Evolutionary conservation across 1,139 yeast genomes (phyloP), one percentile per base, ranked within the genome.

Genomic region (Candida smagusa): DNA sequence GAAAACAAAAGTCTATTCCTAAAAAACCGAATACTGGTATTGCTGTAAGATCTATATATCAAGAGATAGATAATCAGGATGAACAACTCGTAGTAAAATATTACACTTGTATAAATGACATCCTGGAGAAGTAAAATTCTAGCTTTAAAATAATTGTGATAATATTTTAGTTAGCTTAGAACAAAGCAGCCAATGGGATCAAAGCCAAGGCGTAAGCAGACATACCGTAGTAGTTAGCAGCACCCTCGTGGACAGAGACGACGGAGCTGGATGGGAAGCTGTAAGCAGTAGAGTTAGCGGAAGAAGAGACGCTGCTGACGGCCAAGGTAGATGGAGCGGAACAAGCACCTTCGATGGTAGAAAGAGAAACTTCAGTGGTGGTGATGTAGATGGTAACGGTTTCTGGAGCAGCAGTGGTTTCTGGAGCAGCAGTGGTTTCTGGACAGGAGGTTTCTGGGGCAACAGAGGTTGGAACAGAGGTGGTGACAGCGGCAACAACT

Each of bases 131-230:
- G 21, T 29, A 19, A 31, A 23, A 28, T 9, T 29, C 25, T 26
- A 30, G 34, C 25, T 28, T 13, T 23, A 23, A 29, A 37, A 39
- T 39, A 39, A 39, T 39, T 39, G 37, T 11, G 23, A 26, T 33
- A 39, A 39, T 39, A 39, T 39, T 34, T 27, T 28, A 11, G 22
- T 16, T 33, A 24, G 33, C 31, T 50, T 50, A 56, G 47, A 56
- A 41, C 50, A 56, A 48, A 54, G 53, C 53, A 33, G 58, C 59
- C 44, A 55, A 50, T 35, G 61, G 58, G 34, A 56, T 39, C 45
- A 54, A 49, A 30, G 47, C 45, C 41, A 50, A 31, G 21, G 57
- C 59, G 26, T 42, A 35, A 24, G 12, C n/a, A 24, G 27, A 24
- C 27, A 24, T 24, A 25, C 53, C 52, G 31, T 46, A 33, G 46